These are phyloP conservation scores for Linum tenue DNA, from an alignment of 345 rosid genomes.

Conservation along the genomic window DNA sequence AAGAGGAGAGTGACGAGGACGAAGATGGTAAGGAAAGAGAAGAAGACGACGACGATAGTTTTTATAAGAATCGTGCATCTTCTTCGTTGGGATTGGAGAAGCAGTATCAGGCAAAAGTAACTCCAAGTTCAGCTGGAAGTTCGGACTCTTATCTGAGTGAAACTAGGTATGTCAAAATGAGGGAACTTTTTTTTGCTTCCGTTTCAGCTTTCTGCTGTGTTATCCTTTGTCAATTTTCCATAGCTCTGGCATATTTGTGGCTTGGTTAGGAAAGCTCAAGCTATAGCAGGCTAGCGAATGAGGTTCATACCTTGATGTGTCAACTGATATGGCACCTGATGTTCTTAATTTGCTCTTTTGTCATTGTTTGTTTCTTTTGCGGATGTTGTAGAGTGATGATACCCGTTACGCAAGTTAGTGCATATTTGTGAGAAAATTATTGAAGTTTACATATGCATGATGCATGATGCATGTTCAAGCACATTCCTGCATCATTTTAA, in stretches of 20 bases:
- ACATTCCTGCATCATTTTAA: too few species aligned
- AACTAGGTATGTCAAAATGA: not conserved
- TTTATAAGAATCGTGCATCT: not conserved
- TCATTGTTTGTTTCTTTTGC: too few species aligned
- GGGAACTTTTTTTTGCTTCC: not conserved
- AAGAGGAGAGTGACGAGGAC: not conserved
- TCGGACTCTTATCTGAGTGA: not conserved
- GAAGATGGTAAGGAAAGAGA: not conserved
- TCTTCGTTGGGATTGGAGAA: not conserved
- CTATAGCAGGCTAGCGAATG: too few species aligned
- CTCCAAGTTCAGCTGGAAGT: not conserved
- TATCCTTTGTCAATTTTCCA: not conserved
- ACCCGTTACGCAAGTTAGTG: too few species aligned
- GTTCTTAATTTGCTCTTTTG: too few species aligned
- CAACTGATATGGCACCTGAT: too few species aligned
- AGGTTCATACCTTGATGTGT: too few species aligned
- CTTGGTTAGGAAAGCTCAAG: not conserved
- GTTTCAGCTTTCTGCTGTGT: not conserved
- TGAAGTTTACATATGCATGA: too few species aligned
- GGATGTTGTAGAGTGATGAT: too few species aligned
- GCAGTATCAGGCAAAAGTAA: not conserved
- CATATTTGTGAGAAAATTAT: too few species aligned
- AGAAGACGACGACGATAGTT: constrained; percentile 3
- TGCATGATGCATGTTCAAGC: too few species aligned
- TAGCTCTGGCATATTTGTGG: not conserved